These are phyloP conservation scores for Chaetomiaceae sp. DNA, from an alignment of 2,329 filamentous ascomycete species.

Conservation along the genomic window DNA sequence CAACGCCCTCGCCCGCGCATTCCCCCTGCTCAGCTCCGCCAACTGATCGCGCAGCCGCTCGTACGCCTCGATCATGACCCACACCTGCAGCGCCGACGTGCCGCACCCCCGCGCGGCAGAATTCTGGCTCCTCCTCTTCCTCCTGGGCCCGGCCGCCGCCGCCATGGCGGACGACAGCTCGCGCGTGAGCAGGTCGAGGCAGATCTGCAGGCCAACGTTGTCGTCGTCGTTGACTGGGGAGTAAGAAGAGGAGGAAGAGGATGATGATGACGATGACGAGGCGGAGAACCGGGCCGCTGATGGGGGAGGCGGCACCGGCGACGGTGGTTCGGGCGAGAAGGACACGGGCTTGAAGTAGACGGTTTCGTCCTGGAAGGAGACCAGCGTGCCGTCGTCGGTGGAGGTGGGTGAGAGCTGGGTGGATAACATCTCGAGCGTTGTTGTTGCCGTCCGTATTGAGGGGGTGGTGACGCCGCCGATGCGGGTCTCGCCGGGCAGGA, in stretches of 20 bases:
- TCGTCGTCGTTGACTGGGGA: constrained; percentile 23
- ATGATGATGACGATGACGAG: neutral
- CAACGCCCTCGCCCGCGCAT: constrained; percentile 27
- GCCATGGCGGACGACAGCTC: constrained; percentile 42
- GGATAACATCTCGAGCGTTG: too few relatives aligned
- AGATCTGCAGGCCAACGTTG: constrained; percentile 43
- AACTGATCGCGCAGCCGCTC: constrained; percentile 46
- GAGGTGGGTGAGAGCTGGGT: too few relatives aligned
- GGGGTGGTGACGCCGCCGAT: neutral
- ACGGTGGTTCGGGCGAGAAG: constrained; percentile 31
- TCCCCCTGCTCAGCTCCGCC: constrained; percentile 21
- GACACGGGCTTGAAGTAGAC: constrained; percentile 43
- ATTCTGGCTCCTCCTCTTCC: neutral
- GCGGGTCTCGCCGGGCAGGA: neutral
- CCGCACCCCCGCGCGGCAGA: too few relatives aligned
- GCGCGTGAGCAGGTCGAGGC: constrained; percentile 43
- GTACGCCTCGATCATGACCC: constrained; percentile 55
- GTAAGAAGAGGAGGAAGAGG: neutral
- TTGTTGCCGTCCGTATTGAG: neutral
- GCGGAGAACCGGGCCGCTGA: neutral
- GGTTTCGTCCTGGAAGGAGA: constrained; percentile 41
- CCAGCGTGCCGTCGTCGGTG: constrained; percentile 42
- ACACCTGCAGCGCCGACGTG: constrained; percentile 44
- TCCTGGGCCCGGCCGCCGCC: neutral
- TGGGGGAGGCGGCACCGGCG: constrained; percentile 12